A percentile compares a stretch with the other conserved stretches of the same genome.
Conservation (phyloP, 2,329 filamentous ascomycete genomes). For the Penicillium palitans region DNA sequence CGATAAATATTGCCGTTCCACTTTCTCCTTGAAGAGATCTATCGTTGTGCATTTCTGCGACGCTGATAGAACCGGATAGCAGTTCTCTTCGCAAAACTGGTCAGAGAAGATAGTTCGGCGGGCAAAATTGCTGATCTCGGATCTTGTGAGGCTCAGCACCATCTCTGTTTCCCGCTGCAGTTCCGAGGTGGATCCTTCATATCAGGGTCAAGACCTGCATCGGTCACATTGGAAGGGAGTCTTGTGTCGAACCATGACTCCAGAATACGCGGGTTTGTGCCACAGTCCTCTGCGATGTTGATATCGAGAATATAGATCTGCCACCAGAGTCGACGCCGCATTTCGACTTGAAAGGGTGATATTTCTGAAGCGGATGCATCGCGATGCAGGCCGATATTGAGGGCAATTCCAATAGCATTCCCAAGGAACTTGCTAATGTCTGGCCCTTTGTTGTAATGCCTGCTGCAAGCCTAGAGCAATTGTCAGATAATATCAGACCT, state of each 20-base stretch:
- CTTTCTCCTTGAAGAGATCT: conserved; percentile 14
- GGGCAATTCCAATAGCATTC: conserved; percentile 14
- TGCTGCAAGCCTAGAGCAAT: conserved; percentile 16
- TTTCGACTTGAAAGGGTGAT: conserved; percentile 22
- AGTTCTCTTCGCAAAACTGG: conserved; percentile 20
- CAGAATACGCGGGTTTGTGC: conserved; percentile 11
- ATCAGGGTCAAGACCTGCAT: conserved; percentile 14
- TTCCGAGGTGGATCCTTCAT: conserved; percentile 9
- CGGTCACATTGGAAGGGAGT: conserved; percentile 21
- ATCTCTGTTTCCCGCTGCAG: conserved; percentile 25
- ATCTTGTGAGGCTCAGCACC: conserved; percentile 22
- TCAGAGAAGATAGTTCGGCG: conserved; percentile 25
- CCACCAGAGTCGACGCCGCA: conserved; percentile 14
- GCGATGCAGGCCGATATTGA: conserved; percentile 17
- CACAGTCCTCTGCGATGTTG: conserved; percentile 10
- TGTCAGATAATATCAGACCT: neutral
- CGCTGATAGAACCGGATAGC: conserved; percentile 13
- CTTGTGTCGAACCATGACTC: conserved; percentile 14
- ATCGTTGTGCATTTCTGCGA: conserved; percentile 21
- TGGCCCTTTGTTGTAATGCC: conserved; percentile 15
- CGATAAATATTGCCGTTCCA: conserved; percentile 16
- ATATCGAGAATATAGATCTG: neutral
- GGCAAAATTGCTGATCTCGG: conserved; percentile 22
- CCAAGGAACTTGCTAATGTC: conserved; percentile 12
- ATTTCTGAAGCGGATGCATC: conserved; percentile 5